Base-by-base conservation (phyloP, 129 eudicot species). In the Kitagawia praeruptora region DNA sequence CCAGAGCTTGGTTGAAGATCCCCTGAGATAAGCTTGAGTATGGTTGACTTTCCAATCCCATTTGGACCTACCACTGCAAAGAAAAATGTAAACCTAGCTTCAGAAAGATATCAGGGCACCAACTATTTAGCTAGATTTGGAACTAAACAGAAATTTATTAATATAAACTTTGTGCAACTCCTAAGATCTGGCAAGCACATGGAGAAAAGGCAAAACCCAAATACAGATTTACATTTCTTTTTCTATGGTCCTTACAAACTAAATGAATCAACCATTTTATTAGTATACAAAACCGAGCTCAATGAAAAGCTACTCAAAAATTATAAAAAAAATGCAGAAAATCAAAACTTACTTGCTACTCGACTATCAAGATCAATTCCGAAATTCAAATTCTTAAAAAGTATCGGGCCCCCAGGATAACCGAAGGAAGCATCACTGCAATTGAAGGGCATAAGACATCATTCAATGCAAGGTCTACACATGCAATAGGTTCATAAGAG, bases 301-400 rank as follows among this genome's bases (percentile, higher is more conserved):
- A 12, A 42, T 23, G 23, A 1, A 18, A 38, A 67, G 58, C 8
- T 15, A 67, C 25, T 21, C 38, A 63, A 45, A 48, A 74, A 73
- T 25, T 42, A 47, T 38, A 58, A 58, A 64, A 46, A 3, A 48
- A 25, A 53, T 34, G 45, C 81, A 75, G 73, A 77, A 46, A 78
- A 75, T 16, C 51, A 42, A 81, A 75, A 28, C 97, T 95, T 89
- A 95, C 99, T 95, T 85, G 99, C 99, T 84, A 95, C 81, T 56
- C 99, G 96, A 83, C 99, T 95, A 85, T 95, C 99, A 70, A 95
- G 88, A 86, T 95, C 99, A 61, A 95, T 95, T 69, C 99, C 99
- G 74, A 95, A 95, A 70, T 95, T 95, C 88, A 95, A 84, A 80
- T 95, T 95, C 87, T 37, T 95, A 79, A 95, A 95, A 84, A 95